Conservation (phyloP, 2,329 filamentous ascomycete species). For the Colletotrichum acutatum region DNA sequence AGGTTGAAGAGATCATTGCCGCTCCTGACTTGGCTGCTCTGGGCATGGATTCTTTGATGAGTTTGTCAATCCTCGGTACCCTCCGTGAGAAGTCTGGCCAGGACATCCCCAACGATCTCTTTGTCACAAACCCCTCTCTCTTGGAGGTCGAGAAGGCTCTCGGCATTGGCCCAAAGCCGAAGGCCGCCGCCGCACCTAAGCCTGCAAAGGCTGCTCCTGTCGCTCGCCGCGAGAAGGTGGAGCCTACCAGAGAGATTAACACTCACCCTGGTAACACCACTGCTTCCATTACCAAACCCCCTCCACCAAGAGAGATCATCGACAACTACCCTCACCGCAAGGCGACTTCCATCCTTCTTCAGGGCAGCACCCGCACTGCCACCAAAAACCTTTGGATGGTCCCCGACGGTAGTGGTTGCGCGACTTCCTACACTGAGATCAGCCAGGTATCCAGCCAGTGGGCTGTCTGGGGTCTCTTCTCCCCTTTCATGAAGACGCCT, state of each 20-base stretch:
- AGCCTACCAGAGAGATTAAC: conserved; percentile 41
- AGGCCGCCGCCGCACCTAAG: conserved; percentile 46
- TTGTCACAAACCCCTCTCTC: conserved; percentile 70
- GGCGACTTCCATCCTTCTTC: conserved; percentile 57
- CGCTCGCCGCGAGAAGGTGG: conserved; percentile 32
- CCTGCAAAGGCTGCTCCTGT: conserved; percentile 40
- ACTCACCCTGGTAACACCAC: conserved; percentile 50
- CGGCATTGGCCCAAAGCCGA: conserved; percentile 58
- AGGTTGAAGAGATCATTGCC: conserved; percentile 69
- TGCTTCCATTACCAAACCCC: conserved; percentile 60
- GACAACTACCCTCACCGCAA: conserved; percentile 62
- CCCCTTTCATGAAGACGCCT: conserved; percentile 72
- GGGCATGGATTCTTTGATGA: conserved; percentile 70
- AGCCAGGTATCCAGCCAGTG: conserved; percentile 60
- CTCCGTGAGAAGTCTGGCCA: conserved; percentile 65
- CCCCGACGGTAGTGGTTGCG: conserved; percentile 67
- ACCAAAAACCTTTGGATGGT: conserved; percentile 64
- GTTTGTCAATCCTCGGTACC: conserved; percentile 64
- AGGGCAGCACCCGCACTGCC: conserved; percentile 58
- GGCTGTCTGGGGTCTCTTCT: conserved; percentile 66
- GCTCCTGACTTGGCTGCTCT: conserved; percentile 65
- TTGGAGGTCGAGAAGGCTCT: conserved; percentile 74
- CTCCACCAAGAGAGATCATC: conserved; percentile 47
- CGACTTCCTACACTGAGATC: conserved; percentile 75
- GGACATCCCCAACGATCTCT: conserved; percentile 68